Percentiles rank a stretch among this genome's conserved stretches.
phyloP scores from a whole-genome alignment of 2,329 filamentous ascomycete species.

The Hypoxylon sp. region DNA sequence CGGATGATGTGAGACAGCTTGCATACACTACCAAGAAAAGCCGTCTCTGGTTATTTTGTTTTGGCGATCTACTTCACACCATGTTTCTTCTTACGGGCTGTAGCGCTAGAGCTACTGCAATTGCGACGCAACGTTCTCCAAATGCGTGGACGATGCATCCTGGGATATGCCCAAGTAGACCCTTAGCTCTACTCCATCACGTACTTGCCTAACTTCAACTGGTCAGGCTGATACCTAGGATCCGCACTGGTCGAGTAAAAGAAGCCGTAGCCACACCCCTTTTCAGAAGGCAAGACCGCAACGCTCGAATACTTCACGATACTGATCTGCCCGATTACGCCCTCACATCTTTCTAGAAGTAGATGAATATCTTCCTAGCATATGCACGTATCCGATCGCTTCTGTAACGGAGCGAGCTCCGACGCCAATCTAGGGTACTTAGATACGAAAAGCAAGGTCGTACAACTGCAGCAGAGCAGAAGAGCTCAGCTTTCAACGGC shows the following conservation, averaged over 20 bases:
- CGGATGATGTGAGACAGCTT: constrained; percentile 28
- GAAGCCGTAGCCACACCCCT: constrained; percentile 6
- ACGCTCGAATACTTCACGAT: not conserved
- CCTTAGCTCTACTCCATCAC: constrained; percentile 5
- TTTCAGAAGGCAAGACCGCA: not conserved
- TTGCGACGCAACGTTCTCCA: constrained; percentile 6
- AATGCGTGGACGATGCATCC: constrained; percentile 5
- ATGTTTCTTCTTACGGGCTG: not conserved
- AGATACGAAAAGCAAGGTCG: constrained; percentile 15
- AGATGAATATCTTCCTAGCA: constrained; percentile 1
- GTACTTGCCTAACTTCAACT: constrained; percentile 14
- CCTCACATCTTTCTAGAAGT: constrained; percentile 8
- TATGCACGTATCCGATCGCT: constrained; percentile 17
- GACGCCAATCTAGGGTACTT: constrained; percentile 11
- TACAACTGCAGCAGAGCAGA: not conserved
- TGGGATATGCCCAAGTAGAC: constrained; percentile 1
- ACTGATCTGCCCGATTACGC: not conserved
- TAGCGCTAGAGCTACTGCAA: constrained; percentile 18
- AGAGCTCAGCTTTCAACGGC: constrained; percentile 3
- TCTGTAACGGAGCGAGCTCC: constrained; percentile 12
- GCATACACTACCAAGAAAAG: constrained; percentile 28
- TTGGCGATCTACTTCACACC: not conserved
- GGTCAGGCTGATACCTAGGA: constrained; percentile 10
- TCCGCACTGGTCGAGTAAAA: constrained; percentile 10
- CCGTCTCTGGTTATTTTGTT: constrained; percentile 11